Evolutionary conservation across 306 rosid genomes (phyloP), one percentile per base, ranked within the genome.

Genomic region (Neltuma alba): DNA sequence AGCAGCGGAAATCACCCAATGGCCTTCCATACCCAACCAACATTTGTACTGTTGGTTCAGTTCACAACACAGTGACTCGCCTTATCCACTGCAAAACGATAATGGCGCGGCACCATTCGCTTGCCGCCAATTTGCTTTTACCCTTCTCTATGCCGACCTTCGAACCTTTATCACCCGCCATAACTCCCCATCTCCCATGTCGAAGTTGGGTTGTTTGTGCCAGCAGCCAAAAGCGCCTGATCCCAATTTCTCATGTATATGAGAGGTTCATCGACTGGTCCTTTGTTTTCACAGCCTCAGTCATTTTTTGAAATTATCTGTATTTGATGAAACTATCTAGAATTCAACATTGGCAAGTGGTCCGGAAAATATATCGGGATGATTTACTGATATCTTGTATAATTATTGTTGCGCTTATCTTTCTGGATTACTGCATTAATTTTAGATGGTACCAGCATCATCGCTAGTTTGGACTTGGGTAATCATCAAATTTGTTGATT

Each of bases 61-160:
- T 5, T 47, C 60, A n/a, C 28, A 52, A 52, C 60, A 52, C 60
- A 3, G 13, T 21, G 62, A 14, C 62, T 13, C 2, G 14, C 37
- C 7, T 70, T 27, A 8, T 45, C 75, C 27, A 1, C 31, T 4
- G 50, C 52, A 13, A 73, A 21, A 54, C 13, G 0, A 54, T 14
- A 23, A 72, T 72, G 66, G 34, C 79, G 5, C 5, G 9, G 21
- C 81, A 21, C 18, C 70, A 27, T 50, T 72, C 63, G 61, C 81
- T 80, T 60, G 12, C 80, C 78, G 44, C 61, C 64, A 14, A 0
- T 47, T 61, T 14, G 6, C 9, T 25, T 15, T 70, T 13, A 15
- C 48, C 34, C 48, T 73, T 25, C 14, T 6, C 30, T 36, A 3
- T 18, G 13, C 37, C 9, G 18, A 23, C 81, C 11, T 34, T 41